Evolutionary conservation across 441 rosid species (phyloP), one percentile per base, ranked within the genome.

Genomic region (Arabidopsis lyrata): DNA sequence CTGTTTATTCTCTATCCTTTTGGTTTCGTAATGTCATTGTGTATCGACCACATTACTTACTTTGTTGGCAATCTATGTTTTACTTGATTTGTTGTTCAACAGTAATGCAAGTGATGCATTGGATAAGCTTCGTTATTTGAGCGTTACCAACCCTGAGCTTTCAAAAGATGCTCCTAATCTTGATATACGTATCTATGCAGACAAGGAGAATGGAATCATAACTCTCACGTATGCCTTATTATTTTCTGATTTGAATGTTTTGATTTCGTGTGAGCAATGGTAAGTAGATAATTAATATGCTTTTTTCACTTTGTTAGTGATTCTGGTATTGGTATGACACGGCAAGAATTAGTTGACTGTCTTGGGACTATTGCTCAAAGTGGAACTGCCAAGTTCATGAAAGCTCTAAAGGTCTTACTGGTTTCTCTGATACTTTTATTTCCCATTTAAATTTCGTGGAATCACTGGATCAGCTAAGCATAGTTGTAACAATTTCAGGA

Each of bases 81-180:
- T 34, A n/a, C 48, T 54, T 53, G 55, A 1, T 73, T 73, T 73
- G 10, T 56, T 68, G 31, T 41, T 11, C 61, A 24, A 52, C 87
- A 94, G 99, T 73, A 94, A 94, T 83, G 97, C 97, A 65, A 94
- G 99, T 77, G 99, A 94, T 85, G 99, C 99, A 44, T 77, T 92
- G 86, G 97, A 94, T 81, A 94, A 94, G 78, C 78, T 94, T 61
- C 86, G 99, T 72, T 94, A 86, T 82, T 85, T 94, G 70, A 84
- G 90, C 75, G 97, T 94, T 35, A 92, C 99, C 0, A 74, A 90
- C 20, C 86, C 97, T 54, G 91, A 76, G 60, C 88, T 94, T 63
- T 75, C 88, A 74, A 89, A 87, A 84, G 97, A 86, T 38, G 85
- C 82, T 12, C 74, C 69, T 54, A 89, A 94, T 81, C 92, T 94